Base-by-base conservation (phyloP, 805 yeast genomes). In the Saccharomycopsis sp. region DNA sequence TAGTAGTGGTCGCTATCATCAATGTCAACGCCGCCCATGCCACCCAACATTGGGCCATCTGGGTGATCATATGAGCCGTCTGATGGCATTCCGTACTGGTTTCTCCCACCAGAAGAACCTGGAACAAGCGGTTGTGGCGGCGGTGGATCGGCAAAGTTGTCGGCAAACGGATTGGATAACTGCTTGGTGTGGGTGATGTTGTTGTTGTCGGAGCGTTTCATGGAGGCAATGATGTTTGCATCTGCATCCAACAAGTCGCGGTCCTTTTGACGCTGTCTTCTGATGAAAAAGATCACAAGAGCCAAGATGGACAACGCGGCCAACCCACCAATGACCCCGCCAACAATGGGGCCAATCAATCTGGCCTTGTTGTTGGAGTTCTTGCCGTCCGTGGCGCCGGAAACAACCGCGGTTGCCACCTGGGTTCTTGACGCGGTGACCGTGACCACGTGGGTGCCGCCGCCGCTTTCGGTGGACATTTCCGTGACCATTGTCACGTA, bases 211-310 rank as follows among this genome's bases (percentile, higher is more conserved):
- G 27, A n/a, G 16, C 49, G 32, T 22, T 42, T 46, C 37, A 43
- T 38, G 2, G 48, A 27, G 16, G 50, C 50, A 23, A 46, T 46
- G 16, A 46, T 40, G 21, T 46, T 46, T 16, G 50, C 50, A 33
- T 46, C 50, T 12, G 50, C 50, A 39, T 46, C 50, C 36, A 46
- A 38, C 20, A 46, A 41, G 27, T 46, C 50, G 10, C 48, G 38
- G 21, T 46, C 50, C 30, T 46, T 46, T 27, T 41, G 45, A 30
- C 48, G 39, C 35, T 46, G 50, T 30, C 50, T 35, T 23, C 48
- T 30, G 19, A 46, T 43, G 23, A 46, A 46, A 17, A 43, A 46
- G 12, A 43, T 35, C 15, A 38, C 50, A 6, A 44, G 32, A 7
- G 48, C 45, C 16, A 46, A 27, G 13, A 43, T 37, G 6, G 43